phyloP scores from a whole-genome alignment of 441 rosid species.

The Populus hybrid region DNA sequence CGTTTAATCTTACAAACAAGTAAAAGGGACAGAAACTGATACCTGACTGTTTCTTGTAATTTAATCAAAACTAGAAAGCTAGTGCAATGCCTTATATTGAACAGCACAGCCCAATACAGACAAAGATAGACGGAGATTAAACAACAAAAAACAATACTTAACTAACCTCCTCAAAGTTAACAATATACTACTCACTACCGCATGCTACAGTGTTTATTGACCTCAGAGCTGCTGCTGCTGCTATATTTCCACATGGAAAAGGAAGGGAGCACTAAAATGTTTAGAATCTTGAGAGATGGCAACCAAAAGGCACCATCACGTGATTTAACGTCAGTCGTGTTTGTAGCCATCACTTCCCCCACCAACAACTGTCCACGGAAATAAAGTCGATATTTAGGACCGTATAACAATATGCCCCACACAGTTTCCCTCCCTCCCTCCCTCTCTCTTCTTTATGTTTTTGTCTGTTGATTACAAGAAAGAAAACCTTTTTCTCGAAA shows the following conservation, averaged over 20 bases:
- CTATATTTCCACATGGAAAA: not conserved
- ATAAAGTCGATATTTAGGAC: slow-evolving; percentile 26
- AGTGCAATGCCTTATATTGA: slow-evolving; percentile 5
- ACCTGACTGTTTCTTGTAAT: slow-evolving; percentile 23
- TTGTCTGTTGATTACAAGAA: slow-evolving; percentile 1
- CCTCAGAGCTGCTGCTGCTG: not conserved
- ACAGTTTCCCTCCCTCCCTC: not conserved
- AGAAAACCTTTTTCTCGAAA: not conserved
- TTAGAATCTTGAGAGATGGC: slow-evolving; percentile 28
- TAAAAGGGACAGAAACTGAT: slow-evolving; percentile 12
- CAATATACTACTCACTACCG: not conserved
- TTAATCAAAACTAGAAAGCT: slow-evolving; percentile 23
- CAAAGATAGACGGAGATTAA: slow-evolving; percentile 20
- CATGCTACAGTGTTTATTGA: not conserved
- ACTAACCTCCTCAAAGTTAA: not conserved
- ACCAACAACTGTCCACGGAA: slow-evolving; percentile 16
- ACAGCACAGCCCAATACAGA: slow-evolving; percentile 9
- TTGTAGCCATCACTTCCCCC: slow-evolving; percentile 18
- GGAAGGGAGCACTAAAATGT: slow-evolving; percentile 9
- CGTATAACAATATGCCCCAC: slow-evolving; percentile 4
- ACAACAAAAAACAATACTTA: not conserved
- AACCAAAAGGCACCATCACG: slow-evolving; percentile 52
- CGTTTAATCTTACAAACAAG: slow-evolving; percentile 6
- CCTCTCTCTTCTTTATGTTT: not conserved
- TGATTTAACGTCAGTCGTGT: slow-evolving; percentile 44